These are phyloP conservation scores for Rhodotorula sp. DNA, from an alignment of 1,284 basidiomycete species.

Conservation along the genomic window DNA sequence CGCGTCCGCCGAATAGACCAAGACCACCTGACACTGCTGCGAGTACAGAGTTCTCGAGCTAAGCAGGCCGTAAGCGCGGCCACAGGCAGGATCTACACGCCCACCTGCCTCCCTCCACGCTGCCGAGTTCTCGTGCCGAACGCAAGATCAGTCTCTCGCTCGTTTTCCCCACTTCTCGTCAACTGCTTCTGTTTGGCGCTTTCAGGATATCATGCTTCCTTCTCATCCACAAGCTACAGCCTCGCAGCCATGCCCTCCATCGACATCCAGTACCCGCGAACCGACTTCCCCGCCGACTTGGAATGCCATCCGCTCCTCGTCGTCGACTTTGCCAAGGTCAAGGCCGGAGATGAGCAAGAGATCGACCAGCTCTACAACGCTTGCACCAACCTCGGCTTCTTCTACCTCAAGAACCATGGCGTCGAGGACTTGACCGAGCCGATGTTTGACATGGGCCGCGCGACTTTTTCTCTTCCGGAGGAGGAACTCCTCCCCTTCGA, in stretches of 20 bases:
- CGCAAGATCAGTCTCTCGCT: not conserved
- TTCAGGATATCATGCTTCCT: too few relatives aligned
- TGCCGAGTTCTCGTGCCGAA: not conserved
- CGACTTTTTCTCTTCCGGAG: constrained; percentile 60
- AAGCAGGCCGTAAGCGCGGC: too few relatives aligned
- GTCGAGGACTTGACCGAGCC: constrained; percentile 53
- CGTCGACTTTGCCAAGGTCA: constrained; percentile 57
- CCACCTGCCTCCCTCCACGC: not conserved
- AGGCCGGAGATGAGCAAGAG: constrained; percentile 39
- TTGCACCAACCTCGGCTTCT: constrained; percentile 41
- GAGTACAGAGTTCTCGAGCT: too few relatives aligned
- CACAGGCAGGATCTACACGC: not conserved
- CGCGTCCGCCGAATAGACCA: too few relatives aligned
- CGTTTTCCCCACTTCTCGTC: too few relatives aligned
- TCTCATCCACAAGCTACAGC: too few relatives aligned
- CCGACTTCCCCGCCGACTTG: constrained; percentile 57
- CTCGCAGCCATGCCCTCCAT: not conserved
- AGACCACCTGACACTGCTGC: too few relatives aligned
- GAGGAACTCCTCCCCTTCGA: constrained; percentile 66
- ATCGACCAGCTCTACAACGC: constrained; percentile 37
- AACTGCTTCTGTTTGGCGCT: too few relatives aligned
- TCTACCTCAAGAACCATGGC: constrained; percentile 57
- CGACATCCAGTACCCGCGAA: constrained; percentile 12
- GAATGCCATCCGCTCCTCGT: constrained; percentile 58
- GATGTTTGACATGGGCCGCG: constrained; percentile 64